Base-by-base conservation (phyloP, 2,329 filamentous ascomycete genomes). In the Nigrospora osmanthi region DNA sequence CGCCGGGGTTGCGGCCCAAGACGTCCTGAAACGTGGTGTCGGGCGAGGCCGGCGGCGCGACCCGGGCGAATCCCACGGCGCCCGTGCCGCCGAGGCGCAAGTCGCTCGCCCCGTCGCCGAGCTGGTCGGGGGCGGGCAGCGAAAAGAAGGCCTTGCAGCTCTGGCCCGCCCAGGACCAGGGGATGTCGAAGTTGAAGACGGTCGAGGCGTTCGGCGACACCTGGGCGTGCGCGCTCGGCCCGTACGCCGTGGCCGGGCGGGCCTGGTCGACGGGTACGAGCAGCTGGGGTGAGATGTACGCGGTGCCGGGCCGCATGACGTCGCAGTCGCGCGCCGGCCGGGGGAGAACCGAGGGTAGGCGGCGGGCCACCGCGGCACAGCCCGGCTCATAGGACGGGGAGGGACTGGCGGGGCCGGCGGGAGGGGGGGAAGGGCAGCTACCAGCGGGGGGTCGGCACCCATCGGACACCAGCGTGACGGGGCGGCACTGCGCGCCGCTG, bases 161-260 rank as follows among this genome's bases (percentile, higher is more conserved):
- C 63, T 78, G 77, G 52, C 76, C 78, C 10, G 66, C 53, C 53
- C 78, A 71, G 6, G 64, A 61, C 4, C 61, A 49, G 1, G 76
- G 76, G 37, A 87, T 76, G 56, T 84, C 80, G 63, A 87, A 87
- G 67, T 84, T 84, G 73, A 83, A 86, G 56, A 85, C 74, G 12
- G 75, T 74, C 11, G 75, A 76, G 40, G 76, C 61, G 45, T 65
- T 69, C 15, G 68, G 61, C 12, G 73, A 75, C 34, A 83, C 67
- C 11, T 72, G 70, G 43, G 79, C 81, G 50, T 76, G 73, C 63
- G 67, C 75, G 3, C 68, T 70, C 4, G 73, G 79, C 13, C 80
- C 80, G 37, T 64, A 63, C 0, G 74, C 65, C 4, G 63, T 69
- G 57, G 73, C 61, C 0, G 81, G 78, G 14, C 72, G 63, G 14